phyloP scores from a whole-genome alignment of 2,329 filamentous ascomycete species.

The Paecilomyces sp. region DNA sequence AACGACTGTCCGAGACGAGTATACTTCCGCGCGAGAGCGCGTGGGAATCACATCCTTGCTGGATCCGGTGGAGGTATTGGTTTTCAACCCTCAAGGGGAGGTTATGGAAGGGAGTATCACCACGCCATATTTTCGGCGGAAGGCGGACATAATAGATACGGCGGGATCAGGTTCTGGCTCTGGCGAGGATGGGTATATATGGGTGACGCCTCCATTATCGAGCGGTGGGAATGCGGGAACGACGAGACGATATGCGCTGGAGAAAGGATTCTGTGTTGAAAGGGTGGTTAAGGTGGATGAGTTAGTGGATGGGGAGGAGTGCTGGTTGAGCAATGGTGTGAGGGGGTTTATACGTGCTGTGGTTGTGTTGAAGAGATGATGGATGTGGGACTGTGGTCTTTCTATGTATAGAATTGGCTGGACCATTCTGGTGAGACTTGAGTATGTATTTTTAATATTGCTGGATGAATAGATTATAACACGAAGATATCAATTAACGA shows the following conservation, averaged over 20 bases:
- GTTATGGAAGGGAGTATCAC: slow-evolving; percentile 83
- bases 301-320: slow-evolving; percentile 64
- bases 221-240: slow-evolving; percentile 79
- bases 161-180: background rate
- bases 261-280: slow-evolving; percentile 60
- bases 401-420: too few relatives aligned
- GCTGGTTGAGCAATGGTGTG: slow-evolving; percentile 85
- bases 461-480: background rate
- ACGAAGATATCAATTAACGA: too few relatives aligned
- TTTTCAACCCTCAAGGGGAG: slow-evolving; percentile 58
- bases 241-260: slow-evolving; percentile 74
- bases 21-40: slow-evolving; percentile 61
- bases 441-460: background rate
- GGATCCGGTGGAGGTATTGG: slow-evolving; percentile 61
- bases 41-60: slow-evolving; percentile 43
- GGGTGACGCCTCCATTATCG: slow-evolving; percentile 73
- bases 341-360: slow-evolving; percentile 60
- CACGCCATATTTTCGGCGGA: slow-evolving; percentile 72
- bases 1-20: slow-evolving; percentile 67
- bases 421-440: too few relatives aligned
- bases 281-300: slow-evolving; percentile 53
- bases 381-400: background rate
- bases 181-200: slow-evolving; percentile 43
- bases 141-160: background rate
- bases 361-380: slow-evolving; percentile 17